Evolutionary conservation across 2,329 filamentous ascomycete species (phyloP).

Genomic region (Penicillium sp.): DNA sequence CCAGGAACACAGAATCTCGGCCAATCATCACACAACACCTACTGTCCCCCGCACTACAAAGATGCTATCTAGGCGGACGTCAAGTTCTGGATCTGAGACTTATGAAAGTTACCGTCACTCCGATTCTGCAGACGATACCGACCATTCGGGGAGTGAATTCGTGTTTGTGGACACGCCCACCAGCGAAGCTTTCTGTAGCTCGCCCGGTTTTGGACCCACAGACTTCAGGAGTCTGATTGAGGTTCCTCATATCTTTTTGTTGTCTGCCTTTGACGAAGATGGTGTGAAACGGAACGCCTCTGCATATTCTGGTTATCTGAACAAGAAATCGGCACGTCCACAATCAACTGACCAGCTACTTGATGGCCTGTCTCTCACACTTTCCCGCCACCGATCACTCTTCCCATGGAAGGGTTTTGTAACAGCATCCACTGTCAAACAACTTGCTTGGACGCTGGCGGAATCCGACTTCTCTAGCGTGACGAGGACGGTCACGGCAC

Average conservation of each 20-base stretch:
- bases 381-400: slow-evolving; percentile 25
- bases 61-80: background rate
- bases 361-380: slow-evolving; percentile 33
- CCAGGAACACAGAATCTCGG: slow-evolving; percentile 17
- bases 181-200: slow-evolving; percentile 18
- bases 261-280: slow-evolving; percentile 35
- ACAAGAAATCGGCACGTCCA: slow-evolving; percentile 1
- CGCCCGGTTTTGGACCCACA: slow-evolving; percentile 9
- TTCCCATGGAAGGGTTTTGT: slow-evolving; percentile 31
- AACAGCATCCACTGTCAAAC: slow-evolving; percentile 20
- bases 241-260: slow-evolving; percentile 21
- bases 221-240: slow-evolving; percentile 1
- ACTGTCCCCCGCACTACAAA: slow-evolving; percentile 9
- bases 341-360: slow-evolving; percentile 21
- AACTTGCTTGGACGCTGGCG: slow-evolving; percentile 26
- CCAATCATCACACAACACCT: slow-evolving; percentile 21
- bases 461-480: slow-evolving; percentile 23
- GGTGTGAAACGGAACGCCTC: slow-evolving; percentile 31
- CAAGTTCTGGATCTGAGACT: background rate
- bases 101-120: background rate
- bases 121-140: slow-evolving; percentile 20
- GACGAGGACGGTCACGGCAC: slow-evolving; percentile 10
- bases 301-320: slow-evolving; percentile 25
- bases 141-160: slow-evolving; percentile 13
- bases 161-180: slow-evolving; percentile 24